These are phyloP conservation scores for Vaccinium macrocarpon DNA, from an alignment of 148 eudicot species.

Conservation along the genomic window DNA sequence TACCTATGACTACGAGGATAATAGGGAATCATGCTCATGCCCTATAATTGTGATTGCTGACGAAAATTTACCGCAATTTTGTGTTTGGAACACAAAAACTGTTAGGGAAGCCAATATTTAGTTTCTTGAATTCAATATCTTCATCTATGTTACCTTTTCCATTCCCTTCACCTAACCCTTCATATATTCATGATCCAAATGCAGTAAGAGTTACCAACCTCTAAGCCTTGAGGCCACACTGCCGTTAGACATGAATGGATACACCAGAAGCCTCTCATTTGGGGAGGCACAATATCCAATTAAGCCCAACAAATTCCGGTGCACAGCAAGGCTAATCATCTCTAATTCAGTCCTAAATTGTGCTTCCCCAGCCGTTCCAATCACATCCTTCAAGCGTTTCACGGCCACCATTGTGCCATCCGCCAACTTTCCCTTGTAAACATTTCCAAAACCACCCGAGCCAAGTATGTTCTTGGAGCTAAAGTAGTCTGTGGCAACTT, in stretches of 20 bases:
- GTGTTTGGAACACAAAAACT: background rate
- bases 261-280: slow-evolving; percentile 79
- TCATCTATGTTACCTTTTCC: background rate
- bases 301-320: slow-evolving; percentile 75
- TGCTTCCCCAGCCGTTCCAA: slow-evolving; percentile 74
- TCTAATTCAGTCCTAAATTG: slow-evolving; percentile 91
- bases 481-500: slow-evolving; percentile 70
- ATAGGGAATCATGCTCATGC: slow-evolving; percentile 1
- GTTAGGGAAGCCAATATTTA: background rate
- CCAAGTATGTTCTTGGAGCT: slow-evolving; percentile 92
- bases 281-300: slow-evolving; percentile 82
- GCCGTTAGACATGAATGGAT: slow-evolving; percentile 97
- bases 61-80: background rate
- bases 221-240: slow-evolving; percentile 91
- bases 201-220: slow-evolving; percentile 46
- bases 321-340: slow-evolving; percentile 93
- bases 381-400: slow-evolving; percentile 77
- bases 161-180: background rate
- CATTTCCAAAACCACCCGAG: slow-evolving; percentile 93
- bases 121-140: background rate
- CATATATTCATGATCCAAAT: background rate
- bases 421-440: slow-evolving; percentile 72
- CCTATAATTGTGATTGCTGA: background rate
- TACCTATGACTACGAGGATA: background rate
- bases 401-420: slow-evolving; percentile 83